A percentile compares a stretch with the other conserved stretches of the same genome.
These are phyloP conservation scores for Sphagnum magellanicum DNA, from an alignment of 228 moss, liverwort and hornwort genomes.

Conservation along the genomic window DNA sequence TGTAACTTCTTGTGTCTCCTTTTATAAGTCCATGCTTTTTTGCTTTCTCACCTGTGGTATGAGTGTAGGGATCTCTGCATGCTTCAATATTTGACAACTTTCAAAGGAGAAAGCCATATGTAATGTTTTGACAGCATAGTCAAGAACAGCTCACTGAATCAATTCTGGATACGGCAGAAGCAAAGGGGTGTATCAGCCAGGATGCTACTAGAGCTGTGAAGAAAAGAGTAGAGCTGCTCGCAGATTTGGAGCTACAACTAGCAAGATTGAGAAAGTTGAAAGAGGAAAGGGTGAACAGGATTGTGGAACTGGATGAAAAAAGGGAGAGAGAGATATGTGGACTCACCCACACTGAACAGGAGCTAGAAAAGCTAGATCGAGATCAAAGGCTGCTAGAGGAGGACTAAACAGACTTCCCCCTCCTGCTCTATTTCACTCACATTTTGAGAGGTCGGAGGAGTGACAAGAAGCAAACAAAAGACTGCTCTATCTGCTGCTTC, in stretches of 20 bases:
- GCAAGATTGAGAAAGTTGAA: conserved; percentile 28
- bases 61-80: too few relatives aligned
- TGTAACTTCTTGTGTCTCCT: background rate
- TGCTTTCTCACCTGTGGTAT: too few relatives aligned
- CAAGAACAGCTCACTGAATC: background rate
- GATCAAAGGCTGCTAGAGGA: conserved; percentile 28
- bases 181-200: conserved; percentile 27
- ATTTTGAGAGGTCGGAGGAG: conserved; percentile 16
- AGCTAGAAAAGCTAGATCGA: conserved; percentile 21
- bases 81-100: background rate
- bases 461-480: too few relatives aligned
- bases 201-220: conserved; percentile 43
- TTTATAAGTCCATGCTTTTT: too few relatives aligned
- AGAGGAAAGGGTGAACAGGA: conserved; percentile 18
- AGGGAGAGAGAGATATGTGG: conserved; percentile 28
- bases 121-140: background rate
- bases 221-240: conserved; percentile 41
- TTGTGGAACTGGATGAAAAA: conserved; percentile 24
- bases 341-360: conserved; percentile 22
- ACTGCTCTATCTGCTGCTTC: too few relatives aligned
- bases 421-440: conserved; percentile 3
- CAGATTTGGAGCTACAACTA: conserved; percentile 40
- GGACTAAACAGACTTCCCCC: conserved; percentile 20
- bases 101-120: background rate
- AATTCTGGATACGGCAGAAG: conserved; percentile 14